These are phyloP conservation scores for Venturia effusa DNA, from an alignment of 2,329 filamentous ascomycete genomes.

Conservation along the genomic window DNA sequence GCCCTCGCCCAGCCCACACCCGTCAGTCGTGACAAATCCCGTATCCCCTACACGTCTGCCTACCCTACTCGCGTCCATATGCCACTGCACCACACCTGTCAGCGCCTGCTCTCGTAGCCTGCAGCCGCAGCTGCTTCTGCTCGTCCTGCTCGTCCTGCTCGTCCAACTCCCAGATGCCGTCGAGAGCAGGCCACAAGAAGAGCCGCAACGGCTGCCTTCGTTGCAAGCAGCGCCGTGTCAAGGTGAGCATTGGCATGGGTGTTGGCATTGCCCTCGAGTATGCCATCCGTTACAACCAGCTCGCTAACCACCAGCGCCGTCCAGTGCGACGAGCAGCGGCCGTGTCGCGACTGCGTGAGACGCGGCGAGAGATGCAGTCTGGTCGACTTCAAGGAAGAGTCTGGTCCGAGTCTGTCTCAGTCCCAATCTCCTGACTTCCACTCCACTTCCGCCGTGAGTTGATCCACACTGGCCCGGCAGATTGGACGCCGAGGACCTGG, in stretches of 20 bases:
- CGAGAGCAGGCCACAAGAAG: constrained; percentile 9
- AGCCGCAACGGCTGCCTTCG: constrained; percentile 8
- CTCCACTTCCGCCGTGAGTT: too few relatives aligned
- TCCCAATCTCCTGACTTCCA: neutral
- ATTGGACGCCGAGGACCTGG: too few relatives aligned
- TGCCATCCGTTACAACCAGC: too few relatives aligned
- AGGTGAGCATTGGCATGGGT: constrained; percentile 7
- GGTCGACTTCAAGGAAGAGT: neutral
- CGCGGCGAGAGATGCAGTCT: constrained; percentile 7
- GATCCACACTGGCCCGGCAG: too few relatives aligned
- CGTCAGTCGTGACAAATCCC: too few relatives aligned
- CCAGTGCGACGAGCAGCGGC: constrained; percentile 4
- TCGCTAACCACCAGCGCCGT: neutral
- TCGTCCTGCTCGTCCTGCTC: neutral
- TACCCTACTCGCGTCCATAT: neutral
- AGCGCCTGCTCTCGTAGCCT: too few relatives aligned
- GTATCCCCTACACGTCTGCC: too few relatives aligned
- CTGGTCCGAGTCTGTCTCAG: neutral
- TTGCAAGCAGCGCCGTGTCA: constrained; percentile 10
- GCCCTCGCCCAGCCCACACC: too few relatives aligned
- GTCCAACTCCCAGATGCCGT: neutral
- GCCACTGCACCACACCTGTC: neutral
- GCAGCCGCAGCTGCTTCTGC: too few relatives aligned
- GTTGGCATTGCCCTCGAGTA: too few relatives aligned
- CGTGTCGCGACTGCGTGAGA: constrained; percentile 5